Evolutionary conservation across 352 stramenopile genomes (phyloP), one percentile per base, ranked within the genome.

Genomic region (Phytopythium boreale): DNA sequence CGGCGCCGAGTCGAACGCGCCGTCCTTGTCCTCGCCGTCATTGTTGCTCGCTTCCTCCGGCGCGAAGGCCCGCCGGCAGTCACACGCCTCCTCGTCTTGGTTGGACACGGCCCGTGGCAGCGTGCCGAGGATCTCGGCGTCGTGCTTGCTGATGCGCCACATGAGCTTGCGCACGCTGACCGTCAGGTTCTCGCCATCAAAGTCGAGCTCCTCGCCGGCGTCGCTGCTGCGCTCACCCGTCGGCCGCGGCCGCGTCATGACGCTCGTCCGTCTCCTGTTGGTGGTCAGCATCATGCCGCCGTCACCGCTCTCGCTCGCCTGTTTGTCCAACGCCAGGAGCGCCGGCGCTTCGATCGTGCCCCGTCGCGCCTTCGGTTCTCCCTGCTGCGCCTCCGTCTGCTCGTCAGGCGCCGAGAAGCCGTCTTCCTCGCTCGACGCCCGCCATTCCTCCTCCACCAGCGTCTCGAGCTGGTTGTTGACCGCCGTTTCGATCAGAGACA

Each of bases 131-230:
- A 69, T 11, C 36, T 49, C 53, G 29, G n/a, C 53, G 36, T 59
- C 62, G 19, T 79, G 67, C 20, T 66, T 76, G 69, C 80, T 72
- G 34, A 90, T 90, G 50, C 80, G 63, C 8, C 50, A 69, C 61
- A 90, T 71, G 19, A 90, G 70, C 52, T 65, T 78, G 43, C 71
- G 69, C 29, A 90, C 79, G 46, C 79, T 90, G 34, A 39, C 71
- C 11, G 62, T 26, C 43, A 88, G 65, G 46, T 85, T 75, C 17
- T 58, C 63, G 12, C 50, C 46, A 44, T 84, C 79, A 64, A 90
- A 88, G 34, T 74, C 68, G 43, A 88, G 68, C 53, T 80, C 65
- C 15, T 67, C 70, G 22, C 59, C 70, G n/a, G 71, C 60, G 8
- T 59, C 41, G 17, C 46, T 52, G 56, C 62, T 6, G 20, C 24